Conservation (phyloP, 352 stramenopile species). For the Saprolegnia parasitica region DNA sequence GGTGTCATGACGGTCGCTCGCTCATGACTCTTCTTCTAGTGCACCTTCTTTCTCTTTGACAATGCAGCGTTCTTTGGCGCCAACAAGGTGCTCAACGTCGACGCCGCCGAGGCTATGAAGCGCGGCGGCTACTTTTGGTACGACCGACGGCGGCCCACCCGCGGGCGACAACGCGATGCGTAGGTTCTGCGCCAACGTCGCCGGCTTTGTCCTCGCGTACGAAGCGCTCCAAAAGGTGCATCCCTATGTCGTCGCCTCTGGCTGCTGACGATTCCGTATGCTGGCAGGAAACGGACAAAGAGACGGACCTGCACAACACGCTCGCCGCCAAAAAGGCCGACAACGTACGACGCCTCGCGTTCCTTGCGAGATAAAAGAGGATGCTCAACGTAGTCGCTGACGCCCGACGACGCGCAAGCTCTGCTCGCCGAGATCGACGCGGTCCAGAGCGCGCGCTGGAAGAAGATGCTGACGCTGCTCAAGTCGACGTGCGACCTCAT, state of each 20-base stretch:
- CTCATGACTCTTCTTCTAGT: slow-evolving; percentile 10
- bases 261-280: no score
- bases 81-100: slow-evolving; percentile 59
- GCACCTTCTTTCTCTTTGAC: slow-evolving; percentile 81
- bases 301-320: slow-evolving; percentile 8
- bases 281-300: slow-evolving; percentile 27
- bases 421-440: slow-evolving; percentile 45
- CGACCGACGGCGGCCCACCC: background rate
- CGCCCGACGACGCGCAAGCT: background rate
- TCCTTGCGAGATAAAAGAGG: no score
- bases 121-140: slow-evolving; percentile 70
- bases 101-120: slow-evolving; percentile 57
- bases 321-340: slow-evolving; percentile 1
- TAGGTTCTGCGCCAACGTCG: slow-evolving; percentile 73
- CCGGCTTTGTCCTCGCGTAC: slow-evolving; percentile 65
- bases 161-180: background rate
- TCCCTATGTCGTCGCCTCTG: background rate
- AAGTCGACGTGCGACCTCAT: slow-evolving; percentile 81
- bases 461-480: slow-evolving; percentile 77
- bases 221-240: slow-evolving; percentile 60
- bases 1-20: background rate
- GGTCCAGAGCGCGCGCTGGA: slow-evolving; percentile 55
- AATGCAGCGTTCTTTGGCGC: slow-evolving; percentile 83
- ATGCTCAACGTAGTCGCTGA: slow-evolving; percentile 19
- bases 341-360: no score